Evolutionary conservation across 805 yeast species (phyloP), one percentile per base, ranked within the genome.

Genomic region (Naumovozyma dairenensis): DNA sequence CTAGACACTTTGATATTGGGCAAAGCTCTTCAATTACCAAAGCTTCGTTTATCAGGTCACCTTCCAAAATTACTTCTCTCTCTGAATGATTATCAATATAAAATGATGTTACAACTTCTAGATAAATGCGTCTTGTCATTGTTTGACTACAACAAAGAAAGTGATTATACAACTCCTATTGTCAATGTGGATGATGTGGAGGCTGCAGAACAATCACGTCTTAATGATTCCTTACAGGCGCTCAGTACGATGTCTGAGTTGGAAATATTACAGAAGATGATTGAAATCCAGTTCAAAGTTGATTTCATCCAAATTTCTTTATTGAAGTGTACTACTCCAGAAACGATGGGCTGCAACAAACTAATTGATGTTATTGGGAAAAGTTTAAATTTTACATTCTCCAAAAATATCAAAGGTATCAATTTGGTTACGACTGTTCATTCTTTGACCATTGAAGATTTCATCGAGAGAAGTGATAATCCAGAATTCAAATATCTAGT

Each of bases 1-100:
- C 60, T 92, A 10, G 96, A 89, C 43, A 46, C 89, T 2, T 87
- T 95, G 0, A 93, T 92, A 31, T 62, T 89, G 21, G 94, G 96
- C 0, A 74, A 75, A 10, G 92, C 89, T 3, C 63, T 71, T 20
- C 77, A 76, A 42, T 63, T 92, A 28, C 79, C 97, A 0, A 72
- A 71, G 43, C 64, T 85, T 41, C 76, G 72, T 49, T 65, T 87
- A 2, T 74, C 83, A 20, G 96, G 92, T 10, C 74, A 75, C 38
- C 69, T 92, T 10, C 94, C 96, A 0, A 62, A 62, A 21, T 67
- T 93, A 40, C 67, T 68, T 20, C 75, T 92, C 4, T 70, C 81
- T 20, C 54, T 92, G 49, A 83, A 83, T 45, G 97, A 92, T 53
- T 80, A 77, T 48, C 96, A 93, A 53, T 93, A 93, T 60, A 82